phyloP scores from a whole-genome alignment of 495 filamentous ascomycete species.

The Aspergillus leporis region DNA sequence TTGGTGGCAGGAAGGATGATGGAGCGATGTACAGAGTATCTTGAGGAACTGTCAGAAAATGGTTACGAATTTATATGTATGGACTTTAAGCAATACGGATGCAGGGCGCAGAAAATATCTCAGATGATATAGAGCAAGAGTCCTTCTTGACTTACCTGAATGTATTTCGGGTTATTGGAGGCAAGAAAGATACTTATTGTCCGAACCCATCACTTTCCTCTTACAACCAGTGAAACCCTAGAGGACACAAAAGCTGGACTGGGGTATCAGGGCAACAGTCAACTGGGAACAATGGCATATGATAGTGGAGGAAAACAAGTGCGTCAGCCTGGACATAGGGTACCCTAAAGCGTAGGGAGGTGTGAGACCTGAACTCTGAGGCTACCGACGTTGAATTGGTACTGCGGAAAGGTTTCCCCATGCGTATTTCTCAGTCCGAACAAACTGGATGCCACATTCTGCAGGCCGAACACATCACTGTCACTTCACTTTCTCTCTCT shows the following conservation, averaged over 20 bases:
- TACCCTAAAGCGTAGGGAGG: neutral
- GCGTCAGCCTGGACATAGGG: too few relatives aligned
- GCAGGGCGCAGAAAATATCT: neutral
- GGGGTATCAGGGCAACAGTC: neutral
- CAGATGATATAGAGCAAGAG: conserved; percentile 1
- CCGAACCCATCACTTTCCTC: neutral
- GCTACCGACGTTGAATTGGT: neutral
- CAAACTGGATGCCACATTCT: neutral
- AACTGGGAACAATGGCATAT: neutral
- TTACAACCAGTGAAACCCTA: neutral
- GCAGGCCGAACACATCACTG: neutral
- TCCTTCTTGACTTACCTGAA: neutral
- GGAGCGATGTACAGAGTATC: conserved; percentile 14
- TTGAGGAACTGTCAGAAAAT: conserved; percentile 14
- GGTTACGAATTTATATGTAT: neutral
- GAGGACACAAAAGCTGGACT: neutral
- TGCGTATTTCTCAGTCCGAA: conserved; percentile 18
- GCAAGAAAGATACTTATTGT: neutral
- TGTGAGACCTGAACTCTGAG: neutral
- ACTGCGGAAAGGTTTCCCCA: neutral
- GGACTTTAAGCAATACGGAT: neutral
- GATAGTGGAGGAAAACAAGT: neutral
- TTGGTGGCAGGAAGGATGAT: conserved; percentile 15
- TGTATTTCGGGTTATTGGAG: neutral
- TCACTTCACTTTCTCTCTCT: neutral